Conservation (phyloP, 805 yeast genomes). For the Candida insectalens region DNA sequence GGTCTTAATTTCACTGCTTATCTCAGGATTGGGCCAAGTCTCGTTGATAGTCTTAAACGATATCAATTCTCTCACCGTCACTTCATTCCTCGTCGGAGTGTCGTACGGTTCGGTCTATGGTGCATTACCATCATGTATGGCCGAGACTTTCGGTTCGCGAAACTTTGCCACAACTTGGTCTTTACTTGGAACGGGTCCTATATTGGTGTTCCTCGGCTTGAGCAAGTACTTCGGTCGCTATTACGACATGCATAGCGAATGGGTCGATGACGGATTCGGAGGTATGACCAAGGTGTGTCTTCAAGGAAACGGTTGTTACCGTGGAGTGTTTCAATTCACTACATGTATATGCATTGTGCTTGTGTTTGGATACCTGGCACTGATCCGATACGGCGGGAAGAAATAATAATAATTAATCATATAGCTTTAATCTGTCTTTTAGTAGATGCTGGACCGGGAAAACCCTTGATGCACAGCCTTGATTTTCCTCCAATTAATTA, state of each 20-base stretch:
- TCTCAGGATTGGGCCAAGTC: slow-evolving; percentile 29
- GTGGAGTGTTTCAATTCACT: slow-evolving; percentile 34
- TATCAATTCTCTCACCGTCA: slow-evolving; percentile 31
- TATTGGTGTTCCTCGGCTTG: slow-evolving; percentile 41
- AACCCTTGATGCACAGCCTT: no score
- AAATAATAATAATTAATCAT: no score
- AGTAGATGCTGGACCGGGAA: no score
- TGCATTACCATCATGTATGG: slow-evolving; percentile 64
- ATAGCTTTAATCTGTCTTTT: no score
- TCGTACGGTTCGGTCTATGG: slow-evolving; percentile 69
- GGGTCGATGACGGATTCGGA: slow-evolving; percentile 26
- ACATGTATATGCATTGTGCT: slow-evolving; percentile 22
- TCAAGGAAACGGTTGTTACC: slow-evolving; percentile 39
- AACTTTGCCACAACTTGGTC: slow-evolving; percentile 75
- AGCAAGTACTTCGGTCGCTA: slow-evolving; percentile 47
- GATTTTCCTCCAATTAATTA: no score
- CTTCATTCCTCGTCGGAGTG: slow-evolving; percentile 50
- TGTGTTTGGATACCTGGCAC: slow-evolving; percentile 11
- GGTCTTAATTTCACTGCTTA: slow-evolving; percentile 30
- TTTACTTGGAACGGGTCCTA: slow-evolving; percentile 60
- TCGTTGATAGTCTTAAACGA: slow-evolving; percentile 29
- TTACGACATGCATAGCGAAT: slow-evolving; percentile 35
- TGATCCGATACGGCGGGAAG: background rate
- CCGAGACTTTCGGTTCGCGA: slow-evolving; percentile 60
- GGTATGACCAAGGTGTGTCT: slow-evolving; percentile 28